Percentiles rank a stretch among this genome's conserved stretches.
These are phyloP conservation scores for Sanghuangporus baumii DNA, from an alignment of 1,284 basidiomycete species.

Conservation along the genomic window DNA sequence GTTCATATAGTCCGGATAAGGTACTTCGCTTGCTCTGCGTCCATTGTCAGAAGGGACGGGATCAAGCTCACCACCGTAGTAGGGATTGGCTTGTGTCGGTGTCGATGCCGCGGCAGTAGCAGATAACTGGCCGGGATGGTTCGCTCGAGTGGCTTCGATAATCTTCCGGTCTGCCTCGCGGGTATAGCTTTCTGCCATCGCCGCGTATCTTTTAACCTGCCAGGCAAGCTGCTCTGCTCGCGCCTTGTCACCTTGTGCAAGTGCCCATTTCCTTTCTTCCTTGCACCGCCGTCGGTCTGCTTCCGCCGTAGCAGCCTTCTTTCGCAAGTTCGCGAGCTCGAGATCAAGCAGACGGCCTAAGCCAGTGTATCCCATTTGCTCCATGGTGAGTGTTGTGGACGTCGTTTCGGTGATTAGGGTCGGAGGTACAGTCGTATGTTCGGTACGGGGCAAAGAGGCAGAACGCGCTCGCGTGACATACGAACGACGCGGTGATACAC, in stretches of 20 bases:
- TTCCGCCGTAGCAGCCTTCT: conserved; percentile 71
- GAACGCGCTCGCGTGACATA: background rate
- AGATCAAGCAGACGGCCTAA: conserved; percentile 25
- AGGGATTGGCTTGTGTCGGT: background rate
- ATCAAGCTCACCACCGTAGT: background rate
- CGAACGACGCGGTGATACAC: background rate
- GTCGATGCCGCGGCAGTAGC: background rate
- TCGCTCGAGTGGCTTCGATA: conserved; percentile 35
- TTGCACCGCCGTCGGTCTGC: conserved; percentile 74
- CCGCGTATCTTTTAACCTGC: conserved; percentile 73
- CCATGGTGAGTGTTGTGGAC: conserved; percentile 55
- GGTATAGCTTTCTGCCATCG: conserved; percentile 73
- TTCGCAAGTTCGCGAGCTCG: conserved; percentile 67
- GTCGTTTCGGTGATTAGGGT: conserved; percentile 12
- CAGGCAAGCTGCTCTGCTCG: conserved; percentile 72
- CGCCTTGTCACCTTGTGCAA: conserved; percentile 65
- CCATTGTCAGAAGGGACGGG: background rate
- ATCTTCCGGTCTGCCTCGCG: conserved; percentile 70
- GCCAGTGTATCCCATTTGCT: conserved; percentile 36
- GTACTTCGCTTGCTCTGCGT: background rate
- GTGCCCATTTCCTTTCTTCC: conserved; percentile 80
- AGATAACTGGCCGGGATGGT: conserved; percentile 1
- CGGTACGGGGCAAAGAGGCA: conserved; percentile 21
- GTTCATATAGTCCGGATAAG: conserved; percentile 5
- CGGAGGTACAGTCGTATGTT: conserved; percentile 1